Base-by-base conservation (phyloP, 1,139 yeast genomes). In the Taphrina wiesneri region DNA sequence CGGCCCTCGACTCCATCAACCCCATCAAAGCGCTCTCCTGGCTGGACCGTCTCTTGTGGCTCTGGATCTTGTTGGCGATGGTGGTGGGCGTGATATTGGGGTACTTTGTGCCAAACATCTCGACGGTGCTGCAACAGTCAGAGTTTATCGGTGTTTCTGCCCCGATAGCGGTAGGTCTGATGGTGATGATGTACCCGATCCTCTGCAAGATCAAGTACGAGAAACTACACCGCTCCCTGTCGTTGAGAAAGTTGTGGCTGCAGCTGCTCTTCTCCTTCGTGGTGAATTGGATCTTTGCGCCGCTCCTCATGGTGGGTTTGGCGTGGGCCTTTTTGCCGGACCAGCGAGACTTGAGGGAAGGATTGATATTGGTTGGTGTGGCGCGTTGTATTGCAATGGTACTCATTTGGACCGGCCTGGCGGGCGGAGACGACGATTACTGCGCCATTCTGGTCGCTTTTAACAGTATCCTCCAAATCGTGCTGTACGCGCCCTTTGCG, bases 381-480 rank as follows among this genome's bases (percentile, higher is more conserved):
- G 87, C 86, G 1, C 73, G 88, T 67, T 85, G 88, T 72, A 83
- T 85, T 70, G 87, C 87, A 32, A 85, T 85, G 87, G 71, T 84
- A 0, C 74, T 85, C 57, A 74, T 84, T n/a, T 85, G 87, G 88
- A 84, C 82, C 71, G 81, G 82, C 26, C 76, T 85, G 21, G 84
- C 86, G 1, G 79, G 76, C 17, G 88, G 87, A 3, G 85, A 83
- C 71, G 74, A 75, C 59, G 78, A 78, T 43, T 75, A 82, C 63
- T 85, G 88, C 74, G 86, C 85, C 2, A 73, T 83, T 7, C 70
- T 84, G 25, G 87, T 85, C 0, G 75, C 83, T 7, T 72, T 83
- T 56, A 85, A 85, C 73, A 81, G 85, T 63, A 62, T 83, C 57
- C 72, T 85, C 43, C 88, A 85, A 72, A 77, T 85, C 67, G 78